A percentile compares a stretch with the other conserved stretches of the same genome.
phyloP scores from a whole-genome alignment of 345 rosid genomes.

The Eucalyptus erythrocorys region DNA sequence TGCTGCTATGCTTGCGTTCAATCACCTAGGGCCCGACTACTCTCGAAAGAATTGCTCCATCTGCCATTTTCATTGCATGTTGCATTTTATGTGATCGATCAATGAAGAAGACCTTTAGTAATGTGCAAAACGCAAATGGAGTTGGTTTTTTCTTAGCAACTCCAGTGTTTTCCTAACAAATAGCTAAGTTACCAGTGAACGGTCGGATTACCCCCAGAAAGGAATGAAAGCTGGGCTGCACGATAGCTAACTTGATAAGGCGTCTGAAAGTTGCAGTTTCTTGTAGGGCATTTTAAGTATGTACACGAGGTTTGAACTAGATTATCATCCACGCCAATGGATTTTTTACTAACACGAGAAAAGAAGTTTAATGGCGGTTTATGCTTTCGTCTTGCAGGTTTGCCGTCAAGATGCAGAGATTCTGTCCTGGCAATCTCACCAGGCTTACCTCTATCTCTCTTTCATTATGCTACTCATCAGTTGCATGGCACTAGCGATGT shows the following conservation, averaged over 20 bases:
- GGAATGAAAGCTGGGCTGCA: not conserved
- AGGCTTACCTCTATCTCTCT: constrained; percentile 42
- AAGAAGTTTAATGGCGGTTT: not conserved
- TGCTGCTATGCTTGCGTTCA: not conserved
- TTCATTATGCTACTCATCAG: constrained; percentile 89
- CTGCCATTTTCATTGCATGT: not conserved
- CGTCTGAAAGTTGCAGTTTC: not conserved
- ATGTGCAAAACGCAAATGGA: not conserved
- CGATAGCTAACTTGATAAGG: not conserved
- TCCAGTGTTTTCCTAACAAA: not conserved
- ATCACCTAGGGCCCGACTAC: not conserved
- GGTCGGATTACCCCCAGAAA: not conserved
- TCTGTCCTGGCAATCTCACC: constrained; percentile 91
- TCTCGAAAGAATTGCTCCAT: not conserved
- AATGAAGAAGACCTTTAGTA: not conserved
- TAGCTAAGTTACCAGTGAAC: not conserved
- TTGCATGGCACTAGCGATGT: constrained; percentile 95
- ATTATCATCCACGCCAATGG: not conserved
- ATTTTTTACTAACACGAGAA: not conserved
- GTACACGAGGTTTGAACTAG: not conserved
- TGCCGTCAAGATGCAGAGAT: constrained; percentile 94
- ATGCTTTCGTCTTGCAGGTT: constrained; percentile 24
- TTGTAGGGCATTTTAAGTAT: not conserved
- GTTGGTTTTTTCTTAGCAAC: not conserved
- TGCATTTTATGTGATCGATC: not conserved